Percentiles rank a stretch among this genome's conserved stretches.
Conservation (phyloP, 768 basidiomycete species). For the Lyophyllum semitale region DNA sequence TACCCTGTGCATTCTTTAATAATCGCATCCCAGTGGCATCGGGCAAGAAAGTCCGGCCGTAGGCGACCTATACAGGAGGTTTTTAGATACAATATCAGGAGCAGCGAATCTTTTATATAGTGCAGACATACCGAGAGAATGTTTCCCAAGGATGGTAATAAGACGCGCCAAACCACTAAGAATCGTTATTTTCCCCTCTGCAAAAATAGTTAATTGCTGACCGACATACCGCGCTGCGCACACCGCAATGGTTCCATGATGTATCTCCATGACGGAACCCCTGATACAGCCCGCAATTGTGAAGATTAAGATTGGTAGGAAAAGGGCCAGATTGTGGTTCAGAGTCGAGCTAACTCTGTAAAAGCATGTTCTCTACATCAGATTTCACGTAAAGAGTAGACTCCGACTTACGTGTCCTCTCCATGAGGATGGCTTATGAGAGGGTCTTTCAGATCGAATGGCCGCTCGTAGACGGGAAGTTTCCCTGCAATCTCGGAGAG, state of each 20-base stretch:
- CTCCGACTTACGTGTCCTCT: constrained; percentile 45
- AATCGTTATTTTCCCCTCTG: neutral
- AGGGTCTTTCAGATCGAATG: constrained; percentile 50
- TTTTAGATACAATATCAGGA: constrained; percentile 1
- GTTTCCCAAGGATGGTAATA: constrained; percentile 54
- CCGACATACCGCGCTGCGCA: constrained; percentile 39
- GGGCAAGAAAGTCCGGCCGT: constrained; percentile 66
- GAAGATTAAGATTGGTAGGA: constrained; percentile 46
- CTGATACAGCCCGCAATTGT: constrained; percentile 36
- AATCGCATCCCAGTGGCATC: constrained; percentile 60
- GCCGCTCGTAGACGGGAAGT: constrained; percentile 49
- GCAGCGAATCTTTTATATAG: neutral
- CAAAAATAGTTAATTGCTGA: constrained; percentile 6
- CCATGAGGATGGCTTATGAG: constrained; percentile 54
- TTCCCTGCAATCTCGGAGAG: constrained; percentile 38
- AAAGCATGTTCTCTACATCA: neutral
- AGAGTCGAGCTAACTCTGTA: constrained; percentile 48
- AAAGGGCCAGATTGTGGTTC: constrained; percentile 49
- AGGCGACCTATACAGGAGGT: constrained; percentile 41
- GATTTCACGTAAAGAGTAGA: neutral
- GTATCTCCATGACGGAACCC: constrained; percentile 50
- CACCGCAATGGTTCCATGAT: constrained; percentile 60
- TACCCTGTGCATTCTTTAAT: constrained; percentile 59
- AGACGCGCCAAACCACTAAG: constrained; percentile 44
- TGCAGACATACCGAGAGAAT: constrained; percentile 50